Evolutionary conservation across 2,329 filamentous ascomycete species (phyloP).

Genomic region (Ascochyta koolunga): DNA sequence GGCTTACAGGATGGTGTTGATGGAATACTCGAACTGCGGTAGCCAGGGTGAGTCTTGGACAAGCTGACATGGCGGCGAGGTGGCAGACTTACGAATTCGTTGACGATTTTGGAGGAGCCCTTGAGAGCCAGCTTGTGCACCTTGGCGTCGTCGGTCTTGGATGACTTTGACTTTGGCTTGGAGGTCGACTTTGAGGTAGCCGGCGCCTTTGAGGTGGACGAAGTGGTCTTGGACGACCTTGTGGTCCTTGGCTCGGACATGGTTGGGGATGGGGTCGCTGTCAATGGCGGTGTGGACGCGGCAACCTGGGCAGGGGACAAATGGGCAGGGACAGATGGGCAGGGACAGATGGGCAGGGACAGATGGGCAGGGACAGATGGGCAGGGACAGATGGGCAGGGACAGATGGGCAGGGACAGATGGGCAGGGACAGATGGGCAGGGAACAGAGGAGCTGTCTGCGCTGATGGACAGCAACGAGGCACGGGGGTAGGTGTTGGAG

Average conservation of each 20-base stretch:
- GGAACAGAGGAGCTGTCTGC: neutral
- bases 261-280: conserved; percentile 10
- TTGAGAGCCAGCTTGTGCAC: conserved; percentile 93
- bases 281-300: neutral
- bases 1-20: conserved; percentile 89
- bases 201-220: conserved; percentile 8
- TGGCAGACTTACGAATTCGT: conserved; percentile 81
- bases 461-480: neutral
- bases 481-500: neutral
- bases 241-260: conserved; percentile 43
- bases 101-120: conserved; percentile 83
- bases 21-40: conserved; percentile 88
- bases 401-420: too few species aligned
- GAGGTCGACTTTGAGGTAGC: conserved; percentile 27
- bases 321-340: too few species aligned
- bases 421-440: too few species aligned
- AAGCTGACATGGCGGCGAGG: neutral
- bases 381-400: too few species aligned
- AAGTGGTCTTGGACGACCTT: conserved; percentile 13
- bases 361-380: too few species aligned
- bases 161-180: conserved; percentile 40
- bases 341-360: too few species aligned
- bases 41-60: conserved; percentile 17
- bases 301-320: too few species aligned
- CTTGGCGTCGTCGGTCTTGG: conserved; percentile 75